Base-by-base conservation (phyloP, 495 filamentous ascomycete species). In the Emericellopsis terricola region DNA sequence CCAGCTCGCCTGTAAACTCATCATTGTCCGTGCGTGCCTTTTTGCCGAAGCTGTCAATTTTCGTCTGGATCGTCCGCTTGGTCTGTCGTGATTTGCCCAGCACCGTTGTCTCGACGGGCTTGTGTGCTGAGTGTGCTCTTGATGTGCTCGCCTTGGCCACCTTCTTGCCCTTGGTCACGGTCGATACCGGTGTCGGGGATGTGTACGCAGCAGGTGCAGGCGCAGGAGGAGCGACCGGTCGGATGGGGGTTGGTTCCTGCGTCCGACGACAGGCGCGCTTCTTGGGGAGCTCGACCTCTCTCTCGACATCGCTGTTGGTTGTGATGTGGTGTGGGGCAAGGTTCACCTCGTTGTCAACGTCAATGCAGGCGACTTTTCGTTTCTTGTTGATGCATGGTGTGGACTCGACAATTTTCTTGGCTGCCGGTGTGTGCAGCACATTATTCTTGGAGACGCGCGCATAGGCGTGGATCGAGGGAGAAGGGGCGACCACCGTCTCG, bases 1-100 rank as follows among this genome's bases (percentile, higher is more conserved):
- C 38, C 17, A 78, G 53, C 44, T 73, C 71, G 15, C 38, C 39
- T 0, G 72, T 70, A 11, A 74, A 55, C 23, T 50, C 45, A 19
- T 45, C 26, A 24, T 59, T 54, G 24, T 38, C 35, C 28, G 23
- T 42, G 19, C 30, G 23, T 16, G 20, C 38, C 19, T 28, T 23
- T 15, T 35, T 41, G 39, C 31, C 21, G 24, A 5, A 50, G 48
- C 26, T 23, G 14, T 35, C 33, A 15, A 35, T 20, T 16, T 35
- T 35, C n/a, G 33, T 35, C 33, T 35, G 33, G 16, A 35, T 23
- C 24, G 33, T 24, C 21, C 27, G 6, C 23, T 26, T 35, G 33
- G 4, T 23, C 11, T 34, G 32, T 20, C 19, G 21, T 1, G 33
- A 35, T 10, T 35, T 35, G n/a, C 20, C 19, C 10, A 35, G 24